These are phyloP conservation scores for Fusarium keratoplasticum DNA, from an alignment of 2,329 filamentous ascomycete genomes.

Conservation along the genomic window DNA sequence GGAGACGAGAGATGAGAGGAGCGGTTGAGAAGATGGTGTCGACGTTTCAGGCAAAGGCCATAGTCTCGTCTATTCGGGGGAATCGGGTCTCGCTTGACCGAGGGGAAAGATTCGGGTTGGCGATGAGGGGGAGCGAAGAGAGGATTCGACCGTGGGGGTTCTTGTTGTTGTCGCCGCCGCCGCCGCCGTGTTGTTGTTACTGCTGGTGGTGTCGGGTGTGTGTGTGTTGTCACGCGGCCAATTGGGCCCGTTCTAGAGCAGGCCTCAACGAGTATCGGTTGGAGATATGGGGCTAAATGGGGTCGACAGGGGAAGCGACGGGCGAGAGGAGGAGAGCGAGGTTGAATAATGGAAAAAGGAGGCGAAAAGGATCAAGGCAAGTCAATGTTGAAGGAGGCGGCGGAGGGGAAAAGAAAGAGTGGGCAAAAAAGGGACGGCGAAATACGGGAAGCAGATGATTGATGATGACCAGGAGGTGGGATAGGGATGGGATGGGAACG, in stretches of 20 bases:
- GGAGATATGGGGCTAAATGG: background rate
- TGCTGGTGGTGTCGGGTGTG: constrained; percentile 9
- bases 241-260: constrained; percentile 31
- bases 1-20: background rate
- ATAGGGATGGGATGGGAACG: background rate
- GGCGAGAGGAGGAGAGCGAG: constrained; percentile 51
- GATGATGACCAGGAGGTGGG: background rate
- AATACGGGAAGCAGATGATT: background rate
- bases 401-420: background rate
- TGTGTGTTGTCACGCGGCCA: constrained; percentile 26
- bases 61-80: constrained; percentile 13
- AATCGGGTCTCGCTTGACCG: background rate
- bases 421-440: background rate
- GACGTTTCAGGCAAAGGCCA: constrained; percentile 29
- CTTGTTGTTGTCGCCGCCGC: background rate
- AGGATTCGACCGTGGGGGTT: constrained; percentile 1
- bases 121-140: background rate
- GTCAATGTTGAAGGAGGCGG: background rate
- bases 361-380: background rate
- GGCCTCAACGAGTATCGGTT: constrained; percentile 6
- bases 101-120: background rate
- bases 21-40: background rate
- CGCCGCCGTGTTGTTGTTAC: background rate
- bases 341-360: background rate
- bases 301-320: background rate